Conservation (phyloP, 352 stramenopile genomes). For the Blastocystis sp. region DNA sequence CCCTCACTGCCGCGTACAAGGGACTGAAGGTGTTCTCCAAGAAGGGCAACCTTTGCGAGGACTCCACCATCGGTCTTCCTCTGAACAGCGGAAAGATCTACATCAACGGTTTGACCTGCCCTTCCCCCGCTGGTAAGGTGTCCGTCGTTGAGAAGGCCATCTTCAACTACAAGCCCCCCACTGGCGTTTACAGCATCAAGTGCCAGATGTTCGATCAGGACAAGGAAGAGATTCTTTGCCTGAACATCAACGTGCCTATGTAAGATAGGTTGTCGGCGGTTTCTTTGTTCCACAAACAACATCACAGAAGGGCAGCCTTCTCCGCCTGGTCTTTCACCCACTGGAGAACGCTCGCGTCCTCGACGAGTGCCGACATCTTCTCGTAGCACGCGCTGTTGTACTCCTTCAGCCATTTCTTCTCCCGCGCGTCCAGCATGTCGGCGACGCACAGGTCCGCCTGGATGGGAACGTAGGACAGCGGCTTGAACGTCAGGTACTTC, state of each 20-base stretch:
- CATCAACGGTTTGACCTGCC: slow-evolving; percentile 56
- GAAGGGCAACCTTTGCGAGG: slow-evolving; percentile 60
- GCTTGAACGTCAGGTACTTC: slow-evolving; percentile 91
- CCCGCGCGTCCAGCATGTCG: slow-evolving; percentile 85
- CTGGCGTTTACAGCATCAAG: slow-evolving; percentile 42
- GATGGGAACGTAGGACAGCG: slow-evolving; percentile 96
- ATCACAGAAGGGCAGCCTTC: background rate
- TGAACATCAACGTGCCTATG: slow-evolving; percentile 68
- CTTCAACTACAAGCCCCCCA: slow-evolving; percentile 58
- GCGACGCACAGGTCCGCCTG: slow-evolving; percentile 94
- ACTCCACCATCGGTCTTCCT: slow-evolving; percentile 53
- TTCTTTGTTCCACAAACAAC: slow-evolving; percentile 21
- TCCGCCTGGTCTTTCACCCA: slow-evolving; percentile 79
- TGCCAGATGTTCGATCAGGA: slow-evolving; percentile 71
- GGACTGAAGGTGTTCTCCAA: slow-evolving; percentile 36
- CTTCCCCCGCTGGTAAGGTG: slow-evolving; percentile 23
- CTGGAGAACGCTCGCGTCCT: slow-evolving; percentile 78
- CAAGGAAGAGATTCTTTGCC: slow-evolving; percentile 49
- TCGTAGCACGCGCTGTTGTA: slow-evolving; percentile 81
- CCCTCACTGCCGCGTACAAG: background rate
- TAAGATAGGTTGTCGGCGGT: background rate
- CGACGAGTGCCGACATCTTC: slow-evolving; percentile 87
- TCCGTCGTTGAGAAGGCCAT: slow-evolving; percentile 67
- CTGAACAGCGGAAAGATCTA: slow-evolving; percentile 59
- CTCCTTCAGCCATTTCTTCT: slow-evolving; percentile 92